Conservation (phyloP, 129 eudicot species). For the Flaveria linearis region DNA sequence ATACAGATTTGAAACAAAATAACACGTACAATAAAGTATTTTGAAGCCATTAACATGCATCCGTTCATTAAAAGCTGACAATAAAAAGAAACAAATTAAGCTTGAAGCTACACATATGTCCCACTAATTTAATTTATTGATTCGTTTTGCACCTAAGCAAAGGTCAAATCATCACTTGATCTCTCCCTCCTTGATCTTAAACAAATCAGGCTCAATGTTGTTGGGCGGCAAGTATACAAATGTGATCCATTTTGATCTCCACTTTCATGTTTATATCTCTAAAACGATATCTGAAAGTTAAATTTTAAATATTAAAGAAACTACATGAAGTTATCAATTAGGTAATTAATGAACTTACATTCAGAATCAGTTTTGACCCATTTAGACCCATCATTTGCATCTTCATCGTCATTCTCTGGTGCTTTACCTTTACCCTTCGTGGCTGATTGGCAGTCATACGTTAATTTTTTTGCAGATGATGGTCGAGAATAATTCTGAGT, state of each 20-base stretch:
- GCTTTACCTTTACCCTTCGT: slow-evolving; percentile 44
- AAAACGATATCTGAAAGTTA: slow-evolving; percentile 37
- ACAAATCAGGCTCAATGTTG: background rate
- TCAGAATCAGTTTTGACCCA: slow-evolving; percentile 98
- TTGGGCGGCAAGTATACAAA: slow-evolving; percentile 12
- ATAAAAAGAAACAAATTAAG: background rate
- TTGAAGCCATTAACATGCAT: slow-evolving; percentile 25
- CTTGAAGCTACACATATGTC: slow-evolving; percentile 12
- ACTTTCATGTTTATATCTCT: slow-evolving; percentile 38
- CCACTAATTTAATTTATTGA: slow-evolving; percentile 25
- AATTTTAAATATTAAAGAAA: slow-evolving; percentile 4
- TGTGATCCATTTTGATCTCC: slow-evolving; percentile 30
- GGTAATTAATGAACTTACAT: slow-evolving; percentile 43
- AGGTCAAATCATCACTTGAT: slow-evolving; percentile 9
- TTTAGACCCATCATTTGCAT: slow-evolving; percentile 52
- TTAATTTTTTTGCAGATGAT: slow-evolving; percentile 42
- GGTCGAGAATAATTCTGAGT: slow-evolving; percentile 55
- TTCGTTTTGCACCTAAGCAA: slow-evolving; percentile 14
- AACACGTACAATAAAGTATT: slow-evolving; percentile 14
- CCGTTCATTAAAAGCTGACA: background rate
- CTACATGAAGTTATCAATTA: background rate
- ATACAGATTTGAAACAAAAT: slow-evolving; percentile 3
- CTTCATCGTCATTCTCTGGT: slow-evolving; percentile 45
- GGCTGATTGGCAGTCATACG: slow-evolving; percentile 40
- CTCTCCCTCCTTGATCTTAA: slow-evolving; percentile 8